Percentiles rank a stretch among this genome's conserved stretches.
Evolutionary conservation across 495 filamentous ascomycete genomes (phyloP).

Genomic region (Penicillium argentinense): DNA sequence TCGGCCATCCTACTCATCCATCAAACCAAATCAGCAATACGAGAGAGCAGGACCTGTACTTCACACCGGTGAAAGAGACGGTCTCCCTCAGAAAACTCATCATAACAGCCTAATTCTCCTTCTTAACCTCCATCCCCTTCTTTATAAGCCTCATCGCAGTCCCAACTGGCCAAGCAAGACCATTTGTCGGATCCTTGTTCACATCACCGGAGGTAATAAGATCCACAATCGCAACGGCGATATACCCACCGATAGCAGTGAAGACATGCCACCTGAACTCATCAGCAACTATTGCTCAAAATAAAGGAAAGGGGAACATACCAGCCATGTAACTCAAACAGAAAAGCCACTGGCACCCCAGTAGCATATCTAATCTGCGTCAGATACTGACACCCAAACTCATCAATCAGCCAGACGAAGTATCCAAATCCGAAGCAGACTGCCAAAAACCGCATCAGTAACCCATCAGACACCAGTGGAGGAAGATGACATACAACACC

Average conservation of each 20-base stretch:
- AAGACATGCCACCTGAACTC: slow-evolving; percentile 33
- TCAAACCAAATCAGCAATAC: no score
- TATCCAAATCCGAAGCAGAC: slow-evolving; percentile 31
- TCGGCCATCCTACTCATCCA: no score
- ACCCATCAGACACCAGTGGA: neutral
- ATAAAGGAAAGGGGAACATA: slow-evolving; percentile 8
- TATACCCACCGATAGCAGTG: slow-evolving; percentile 33
- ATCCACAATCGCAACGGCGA: slow-evolving; percentile 31
- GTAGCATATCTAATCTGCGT: slow-evolving; percentile 10
- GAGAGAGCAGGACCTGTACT: no score
- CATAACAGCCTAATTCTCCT: no score
- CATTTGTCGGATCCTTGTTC: slow-evolving; percentile 15
- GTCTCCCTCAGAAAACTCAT: no score
- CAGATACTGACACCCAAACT: slow-evolving; percentile 19
- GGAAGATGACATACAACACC: slow-evolving; percentile 20
- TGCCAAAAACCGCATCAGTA: slow-evolving; percentile 9
- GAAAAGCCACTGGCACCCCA: slow-evolving; percentile 29
- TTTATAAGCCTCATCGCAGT: slow-evolving; percentile 7
- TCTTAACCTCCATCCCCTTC: no score
- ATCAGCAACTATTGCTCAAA: neutral
- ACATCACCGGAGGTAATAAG: slow-evolving; percentile 26
- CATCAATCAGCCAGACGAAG: slow-evolving; percentile 32
- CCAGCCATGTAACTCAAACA: slow-evolving; percentile 36
- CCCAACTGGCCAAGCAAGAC: slow-evolving; percentile 26
- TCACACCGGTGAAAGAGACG: no score